A percentile compares a stretch with the other conserved stretches of the same genome.
Conservation (phyloP, 1,284 basidiomycete species). For the Ustilago cynodontis region DNA sequence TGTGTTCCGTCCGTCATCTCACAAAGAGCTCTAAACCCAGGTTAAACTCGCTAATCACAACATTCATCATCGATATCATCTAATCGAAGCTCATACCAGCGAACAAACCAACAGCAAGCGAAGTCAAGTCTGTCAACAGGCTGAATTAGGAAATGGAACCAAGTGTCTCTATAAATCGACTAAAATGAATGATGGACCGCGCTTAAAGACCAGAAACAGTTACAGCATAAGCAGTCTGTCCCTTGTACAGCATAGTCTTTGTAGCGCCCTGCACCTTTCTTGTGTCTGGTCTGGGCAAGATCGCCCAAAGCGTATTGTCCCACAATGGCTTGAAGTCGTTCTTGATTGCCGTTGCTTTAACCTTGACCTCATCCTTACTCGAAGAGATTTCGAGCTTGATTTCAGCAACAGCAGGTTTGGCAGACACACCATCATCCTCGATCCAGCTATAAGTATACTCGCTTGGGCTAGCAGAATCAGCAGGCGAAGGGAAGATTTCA, state of each 20-base stretch:
- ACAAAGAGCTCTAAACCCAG: conserved; percentile 13
- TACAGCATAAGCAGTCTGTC: conserved; percentile 42
- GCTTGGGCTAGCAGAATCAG: conserved; percentile 24
- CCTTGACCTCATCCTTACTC: conserved; percentile 57
- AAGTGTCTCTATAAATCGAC: not conserved
- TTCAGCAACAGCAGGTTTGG: conserved; percentile 63
- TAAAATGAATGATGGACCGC: not conserved
- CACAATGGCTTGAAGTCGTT: conserved; percentile 70
- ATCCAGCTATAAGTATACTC: conserved; percentile 69
- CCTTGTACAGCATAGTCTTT: conserved; percentile 39
- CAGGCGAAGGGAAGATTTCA: conserved; percentile 70
- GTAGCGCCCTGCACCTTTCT: conserved; percentile 45
- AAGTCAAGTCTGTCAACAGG: not conserved
- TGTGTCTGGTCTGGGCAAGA: conserved; percentile 69
- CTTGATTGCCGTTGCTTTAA: conserved; percentile 60
- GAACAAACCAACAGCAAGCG: no score
- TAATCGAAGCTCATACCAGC: no score
- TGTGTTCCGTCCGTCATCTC: conserved; percentile 17
- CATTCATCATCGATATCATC: not conserved
- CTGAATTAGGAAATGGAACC: conserved; percentile 4
- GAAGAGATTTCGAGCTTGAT: conserved; percentile 67
- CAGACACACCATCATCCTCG: conserved; percentile 72
- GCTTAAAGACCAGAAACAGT: conserved; percentile 32
- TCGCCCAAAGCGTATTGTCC: conserved; percentile 68
- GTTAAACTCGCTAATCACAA: not conserved